Base-by-base conservation (phyloP, 1,139 yeast species). In the Kurtzmaniella quercitrusa region DNA sequence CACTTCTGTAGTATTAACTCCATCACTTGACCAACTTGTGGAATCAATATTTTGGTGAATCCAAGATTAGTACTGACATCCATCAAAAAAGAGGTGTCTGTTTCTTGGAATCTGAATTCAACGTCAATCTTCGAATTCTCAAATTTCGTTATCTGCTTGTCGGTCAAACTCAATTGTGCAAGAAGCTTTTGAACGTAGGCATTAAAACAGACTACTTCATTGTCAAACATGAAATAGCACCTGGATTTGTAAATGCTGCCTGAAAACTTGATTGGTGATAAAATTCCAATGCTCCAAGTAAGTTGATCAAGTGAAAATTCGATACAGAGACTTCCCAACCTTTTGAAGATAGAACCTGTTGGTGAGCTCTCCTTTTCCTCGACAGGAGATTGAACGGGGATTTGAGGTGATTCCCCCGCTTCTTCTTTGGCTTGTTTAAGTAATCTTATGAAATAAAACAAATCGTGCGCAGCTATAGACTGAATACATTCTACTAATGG, bases 81-180 rank as follows among this genome's bases (percentile, higher is more conserved):
- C 1, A 62, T 42, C 34, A 66, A 53, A 33, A 49, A 44, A 12
- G 55, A 41, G 2, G 54, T 59, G 1, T 48, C 52, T 4, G 46
- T 29, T 2, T 49, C 45, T 2, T 48, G 44, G 15, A 62, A 31
- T 36, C 58, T 58, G n/a, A 60, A 40, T 10, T 49, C 50, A 10
- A 61, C 55, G 15, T 50, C 48, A 31, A 66, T 49, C 12, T 67
- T 65, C 3, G 73, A 65, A 40, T 62, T 60, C 44, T 68, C 69
- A 1, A 66, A 38, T 37, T 51, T 46, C 2, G 45, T 40, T 1
- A 58, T 21, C 14, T 41, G 48, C 2, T 49, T 24, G 16, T 34
- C 17, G 17, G 37, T 16, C 23, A 33, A 34, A 2, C 44, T 45
- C 8, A 48, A 41, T 14, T 47, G 52, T 24, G 54, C 41, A 37